These are phyloP conservation scores for Citrus unshiu DNA, from an alignment of 345 rosid genomes.

Conservation along the genomic window DNA sequence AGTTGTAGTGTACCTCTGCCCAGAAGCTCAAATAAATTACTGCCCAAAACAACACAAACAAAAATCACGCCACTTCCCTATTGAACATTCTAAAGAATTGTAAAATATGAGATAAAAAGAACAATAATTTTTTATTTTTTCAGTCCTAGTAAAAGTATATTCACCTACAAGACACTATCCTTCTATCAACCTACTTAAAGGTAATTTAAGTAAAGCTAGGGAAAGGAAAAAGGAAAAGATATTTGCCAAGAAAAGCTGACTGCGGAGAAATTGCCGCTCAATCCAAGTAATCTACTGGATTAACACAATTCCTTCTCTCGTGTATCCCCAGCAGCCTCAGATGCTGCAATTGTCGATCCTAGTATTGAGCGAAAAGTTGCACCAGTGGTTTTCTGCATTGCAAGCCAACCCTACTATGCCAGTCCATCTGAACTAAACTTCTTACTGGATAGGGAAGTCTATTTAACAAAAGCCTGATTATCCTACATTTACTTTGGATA, in stretches of 20 bases:
- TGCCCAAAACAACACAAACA: constrained; percentile 23
- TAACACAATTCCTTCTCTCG: neutral
- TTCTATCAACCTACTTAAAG: neutral
- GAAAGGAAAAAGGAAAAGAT: neutral
- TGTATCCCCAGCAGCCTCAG: no score
- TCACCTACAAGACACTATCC: neutral
- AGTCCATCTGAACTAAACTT: neutral
- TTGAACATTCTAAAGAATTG: neutral
- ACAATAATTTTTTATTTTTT: neutral
- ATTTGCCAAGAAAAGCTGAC: neutral
- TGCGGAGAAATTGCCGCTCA: neutral
- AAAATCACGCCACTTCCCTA: neutral
- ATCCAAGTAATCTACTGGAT: neutral
- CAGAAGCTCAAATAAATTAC: constrained; percentile 57
- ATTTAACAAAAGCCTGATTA: neutral
- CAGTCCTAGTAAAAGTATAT: neutral
- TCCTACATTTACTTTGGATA: neutral
- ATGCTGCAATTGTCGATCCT: no score
- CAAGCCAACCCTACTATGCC: no score
- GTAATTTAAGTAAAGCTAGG: neutral
- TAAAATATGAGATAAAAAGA: neutral
- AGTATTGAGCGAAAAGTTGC: no score
- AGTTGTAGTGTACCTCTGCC: constrained; percentile 71
- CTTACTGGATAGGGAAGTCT: neutral
- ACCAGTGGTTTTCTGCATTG: no score